phyloP scores from a whole-genome alignment of 2,329 filamentous ascomycete genomes.

The Pyrenochaeta sp. region DNA sequence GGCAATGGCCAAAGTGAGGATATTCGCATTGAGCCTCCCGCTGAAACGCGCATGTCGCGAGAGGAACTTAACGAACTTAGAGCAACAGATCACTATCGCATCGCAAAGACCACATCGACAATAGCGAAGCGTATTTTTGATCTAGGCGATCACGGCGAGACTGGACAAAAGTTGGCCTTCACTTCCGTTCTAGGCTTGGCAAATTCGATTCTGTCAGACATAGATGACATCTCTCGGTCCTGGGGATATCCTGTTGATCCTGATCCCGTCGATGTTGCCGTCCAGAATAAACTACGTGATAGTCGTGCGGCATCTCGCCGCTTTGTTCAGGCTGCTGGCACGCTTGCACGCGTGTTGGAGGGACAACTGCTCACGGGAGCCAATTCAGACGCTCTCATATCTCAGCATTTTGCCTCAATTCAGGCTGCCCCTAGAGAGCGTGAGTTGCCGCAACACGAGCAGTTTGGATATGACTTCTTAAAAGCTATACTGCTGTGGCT shows the following conservation, averaged over 20 bases:
- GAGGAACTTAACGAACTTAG: constrained; percentile 58
- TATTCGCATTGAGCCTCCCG: constrained; percentile 57
- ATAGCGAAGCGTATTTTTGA: constrained; percentile 66
- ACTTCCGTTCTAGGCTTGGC: constrained; percentile 49
- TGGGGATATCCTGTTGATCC: constrained; percentile 70
- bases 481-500: constrained; percentile 71
- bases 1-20: constrained; percentile 68
- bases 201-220: constrained; percentile 59
- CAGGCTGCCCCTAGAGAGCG: constrained; percentile 53
- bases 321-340: constrained; percentile 70
- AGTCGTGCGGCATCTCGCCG: constrained; percentile 65
- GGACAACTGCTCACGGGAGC: constrained; percentile 59
- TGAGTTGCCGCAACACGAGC: constrained; percentile 51
- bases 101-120: constrained; percentile 64
- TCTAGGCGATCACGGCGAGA: constrained; percentile 42
- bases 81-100: constrained; percentile 63
- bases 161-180: constrained; percentile 55
- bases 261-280: constrained; percentile 58
- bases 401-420: constrained; percentile 60
- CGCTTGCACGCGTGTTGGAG: constrained; percentile 64
- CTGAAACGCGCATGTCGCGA: constrained; percentile 40
- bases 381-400: constrained; percentile 45
- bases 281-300: constrained; percentile 65
- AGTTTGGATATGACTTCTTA: constrained; percentile 71
- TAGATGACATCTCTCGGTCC: constrained; percentile 63